phyloP scores from a whole-genome alignment of 129 eudicot genomes.

The Scalesia atractyloides region DNA sequence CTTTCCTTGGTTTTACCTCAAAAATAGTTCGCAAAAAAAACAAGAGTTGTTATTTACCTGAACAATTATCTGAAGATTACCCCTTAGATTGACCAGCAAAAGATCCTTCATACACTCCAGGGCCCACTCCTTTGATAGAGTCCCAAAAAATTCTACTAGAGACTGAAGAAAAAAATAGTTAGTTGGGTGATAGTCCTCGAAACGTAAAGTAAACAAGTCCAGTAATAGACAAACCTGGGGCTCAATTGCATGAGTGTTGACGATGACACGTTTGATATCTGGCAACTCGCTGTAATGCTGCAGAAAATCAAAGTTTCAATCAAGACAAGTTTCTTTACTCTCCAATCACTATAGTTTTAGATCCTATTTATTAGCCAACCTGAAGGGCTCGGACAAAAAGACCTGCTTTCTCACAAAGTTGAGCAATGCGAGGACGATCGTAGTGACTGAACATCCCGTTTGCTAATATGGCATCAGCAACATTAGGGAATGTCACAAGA shows the following conservation, averaged over 20 bases:
- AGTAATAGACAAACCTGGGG: slow-evolving; percentile 69
- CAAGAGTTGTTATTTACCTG: slow-evolving; percentile 54
- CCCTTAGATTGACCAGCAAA: slow-evolving; percentile 87
- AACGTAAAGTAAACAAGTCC: neutral
- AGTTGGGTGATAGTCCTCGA: slow-evolving; percentile 11
- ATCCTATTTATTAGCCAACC: slow-evolving; percentile 41
- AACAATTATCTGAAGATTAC: slow-evolving; percentile 98
- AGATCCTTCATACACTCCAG: slow-evolving; percentile 99
- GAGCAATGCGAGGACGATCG: slow-evolving; percentile 96
- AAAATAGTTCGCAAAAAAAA: neutral
- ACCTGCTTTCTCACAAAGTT: slow-evolving; percentile 98
- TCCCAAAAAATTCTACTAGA: slow-evolving; percentile 96
- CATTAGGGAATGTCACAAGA: slow-evolving; percentile 96
- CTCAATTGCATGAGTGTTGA: slow-evolving; percentile 98
- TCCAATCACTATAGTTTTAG: neutral
- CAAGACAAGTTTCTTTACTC: neutral
- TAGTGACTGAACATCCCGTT: slow-evolving; percentile 98
- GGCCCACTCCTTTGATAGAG: slow-evolving; percentile 93
- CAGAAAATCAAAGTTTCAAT: slow-evolving; percentile 17
- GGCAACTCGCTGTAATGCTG: slow-evolving; percentile 93
- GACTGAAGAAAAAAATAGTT: slow-evolving; percentile 52
- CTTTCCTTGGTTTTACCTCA: slow-evolving; percentile 10
- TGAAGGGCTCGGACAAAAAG: slow-evolving; percentile 91
- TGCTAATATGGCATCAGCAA: slow-evolving; percentile 97
- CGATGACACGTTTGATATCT: slow-evolving; percentile 95